Base-by-base conservation (phyloP, 1,284 basidiomycete genomes). In the Naganishia sp. region DNA sequence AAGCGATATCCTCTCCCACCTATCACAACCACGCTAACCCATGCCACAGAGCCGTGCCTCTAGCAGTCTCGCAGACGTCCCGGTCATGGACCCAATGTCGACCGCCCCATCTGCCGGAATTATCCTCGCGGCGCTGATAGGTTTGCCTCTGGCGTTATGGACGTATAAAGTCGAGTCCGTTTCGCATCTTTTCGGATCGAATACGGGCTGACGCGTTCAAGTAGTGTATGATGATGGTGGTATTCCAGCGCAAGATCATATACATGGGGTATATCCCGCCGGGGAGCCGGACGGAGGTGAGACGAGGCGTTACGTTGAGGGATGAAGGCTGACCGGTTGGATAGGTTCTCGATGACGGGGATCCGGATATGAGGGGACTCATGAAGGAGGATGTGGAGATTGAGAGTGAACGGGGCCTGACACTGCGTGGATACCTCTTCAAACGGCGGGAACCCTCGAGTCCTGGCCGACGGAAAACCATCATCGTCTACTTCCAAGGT, bases 181-280 rank as follows among this genome's bases (percentile, higher is more conserved):
- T 47, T 23, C 10, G 43, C 28, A 0, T 45, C 46, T 18, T 18
- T n/a, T 32, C 35, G 3, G 18, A 31, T 23, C 45, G 54, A 43
- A 11, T 15, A 31, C 32, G 17, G 41, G 23, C 25, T 62, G 25
- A 21, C 1, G 53, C 13, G 17, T 15, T 43, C 13, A 9, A 31
- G 9, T 67, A 85, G 83, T 84, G 82, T 68, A 47, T 82, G 2
- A 81, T 84, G 77, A 78, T 85, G 75, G 74, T 84, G 9, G 10
- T 83, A 0, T 84, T 85, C 62, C 84, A 84, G 68, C 76, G 83
- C 6, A 82, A 81, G 65, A 80, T 85, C 39, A 84, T 85, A 13
- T 84, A 85, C 73, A 83, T 85, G 81, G 83, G 82, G 0, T 84
- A 83, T 62, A 79, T 78, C 0, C 84, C 84, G 2, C 76, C 79